Base-by-base conservation (phyloP, 2,329 filamentous ascomycete genomes). In the Cladophialophora exuberans region DNA sequence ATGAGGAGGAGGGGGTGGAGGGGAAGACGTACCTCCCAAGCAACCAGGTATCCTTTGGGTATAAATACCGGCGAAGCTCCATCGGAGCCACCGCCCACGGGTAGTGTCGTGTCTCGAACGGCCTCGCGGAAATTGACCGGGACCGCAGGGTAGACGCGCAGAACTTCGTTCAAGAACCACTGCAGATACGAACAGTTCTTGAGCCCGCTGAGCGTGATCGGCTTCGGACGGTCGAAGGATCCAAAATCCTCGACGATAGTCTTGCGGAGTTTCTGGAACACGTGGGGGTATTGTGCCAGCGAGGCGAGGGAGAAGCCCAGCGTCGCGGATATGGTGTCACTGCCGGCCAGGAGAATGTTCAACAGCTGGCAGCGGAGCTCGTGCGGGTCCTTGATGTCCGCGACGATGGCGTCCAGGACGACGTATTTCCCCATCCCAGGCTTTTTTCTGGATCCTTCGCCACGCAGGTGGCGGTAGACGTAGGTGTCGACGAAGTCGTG, bases 101-200 rank as follows among this genome's bases (percentile, higher is more conserved):
- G 89, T 1, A 95, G 81, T 0, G 83, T 88, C 2, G 89, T 92
- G 73, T 91, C 86, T 57, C 77, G 79, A 7, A 89, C 77, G 9
- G 89, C 82, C 31, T 85, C 75, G 59, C 90, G 86, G 45, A 89
- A 80, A 72, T 93, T 94, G 75, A 87, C 87, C 2, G 90, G 89
- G 1, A 94, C 87, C n/a, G 83, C 79, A 1, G 89, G 89, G 70
- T 92, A 90, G 9, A 92, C 72, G 13, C 89, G 85, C 55, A 92
- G 80, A 0, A 83, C 87, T 73, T 94, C 89, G 72, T 88, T 86
- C 42, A 45, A 30, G 42, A 65, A 66, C 54, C 70, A 63, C 28
- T 71, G 68, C 11, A 74, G 68, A 48, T 70, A 70, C 44, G 66
- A 66, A 58, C 72, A 70, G 48, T 64, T 69, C 55, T 73, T 76